Base-by-base conservation (phyloP, 2,329 filamentous ascomycete species). In the Hypoxylon sp. region DNA sequence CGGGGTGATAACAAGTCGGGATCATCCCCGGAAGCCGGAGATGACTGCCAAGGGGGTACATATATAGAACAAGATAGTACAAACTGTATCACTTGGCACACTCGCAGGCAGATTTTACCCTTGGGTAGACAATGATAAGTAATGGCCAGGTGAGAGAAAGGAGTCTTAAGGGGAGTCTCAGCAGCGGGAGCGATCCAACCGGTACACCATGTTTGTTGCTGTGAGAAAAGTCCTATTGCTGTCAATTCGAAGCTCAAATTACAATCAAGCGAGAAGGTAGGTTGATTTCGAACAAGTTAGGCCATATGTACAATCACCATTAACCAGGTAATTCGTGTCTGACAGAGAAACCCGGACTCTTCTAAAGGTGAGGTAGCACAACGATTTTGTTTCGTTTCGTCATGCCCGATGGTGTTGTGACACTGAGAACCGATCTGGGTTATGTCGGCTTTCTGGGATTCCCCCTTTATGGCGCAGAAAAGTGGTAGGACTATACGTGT, bases 301-400 rank as follows among this genome's bases (percentile, higher is more conserved):
- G 44, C 19, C 26, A 44, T 44, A 52, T 46, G 35, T 67, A 67
- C 59, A 63, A 58, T 53, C 46, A 39, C 37, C 42, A 50, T 55
- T 61, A 67, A 60, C 39, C 37, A 63, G 47, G 44, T 52, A 61
- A 44, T 53, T 57, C 47, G 50, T 51, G 61, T 68, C 63, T 52
- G 57, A 69, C 69, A 50, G 63, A 54, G 42, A 55, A 44, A 42
- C 61, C 69, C 67, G 69, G 60, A 67, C 53, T 66, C 69, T 60
- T 59, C 58, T 44, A 63, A 46, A 67, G 39, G 54, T 70, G 47
- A 70, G 66, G 69, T 71, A 57, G 69, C 44, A 71, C 69, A 71
- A 37, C 67, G 69, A 71, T 71, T 71, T 71, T 64, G 60, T 70
- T 71, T 70, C 64, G 69, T 71, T 70, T 71, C 66, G 69, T 71